Evolutionary conservation across 2,329 filamentous ascomycete species (phyloP).

Genomic region (Madurella fahalii): DNA sequence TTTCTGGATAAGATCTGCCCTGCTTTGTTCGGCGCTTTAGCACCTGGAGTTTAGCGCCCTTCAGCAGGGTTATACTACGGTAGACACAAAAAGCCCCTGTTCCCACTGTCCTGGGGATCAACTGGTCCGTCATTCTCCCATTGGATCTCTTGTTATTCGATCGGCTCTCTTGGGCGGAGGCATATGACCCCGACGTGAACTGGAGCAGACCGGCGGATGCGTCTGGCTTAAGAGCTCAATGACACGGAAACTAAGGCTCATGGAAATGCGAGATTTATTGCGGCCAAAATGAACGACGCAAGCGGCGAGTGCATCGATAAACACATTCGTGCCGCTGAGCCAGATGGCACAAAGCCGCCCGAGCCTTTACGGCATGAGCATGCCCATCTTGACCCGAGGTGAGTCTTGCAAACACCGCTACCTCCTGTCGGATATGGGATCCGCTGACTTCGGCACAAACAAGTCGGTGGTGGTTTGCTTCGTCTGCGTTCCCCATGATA

Average conservation of each 20-base stretch:
- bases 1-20: no score
- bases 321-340: constrained; percentile 24
- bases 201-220: no score
- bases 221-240: no score
- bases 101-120: no score
- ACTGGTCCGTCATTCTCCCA: no score
- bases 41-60: no score
- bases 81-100: no score
- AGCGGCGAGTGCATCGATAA: constrained; percentile 27
- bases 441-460: neutral
- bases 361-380: constrained; percentile 37
- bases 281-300: constrained; percentile 28
- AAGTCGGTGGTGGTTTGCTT: constrained; percentile 61
- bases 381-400: constrained; percentile 44
- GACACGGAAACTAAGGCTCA: neutral
- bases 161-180: no score
- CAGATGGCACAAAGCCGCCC: constrained; percentile 30
- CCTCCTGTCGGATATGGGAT: neutral
- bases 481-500: constrained; percentile 68
- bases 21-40: no score
- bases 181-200: no score
- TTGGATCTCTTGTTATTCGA: no score
- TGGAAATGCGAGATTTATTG: neutral
- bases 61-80: no score
- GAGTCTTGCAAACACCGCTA: constrained; percentile 11